Conservation (phyloP, 768 basidiomycete species). For the Suillus lakei region DNA sequence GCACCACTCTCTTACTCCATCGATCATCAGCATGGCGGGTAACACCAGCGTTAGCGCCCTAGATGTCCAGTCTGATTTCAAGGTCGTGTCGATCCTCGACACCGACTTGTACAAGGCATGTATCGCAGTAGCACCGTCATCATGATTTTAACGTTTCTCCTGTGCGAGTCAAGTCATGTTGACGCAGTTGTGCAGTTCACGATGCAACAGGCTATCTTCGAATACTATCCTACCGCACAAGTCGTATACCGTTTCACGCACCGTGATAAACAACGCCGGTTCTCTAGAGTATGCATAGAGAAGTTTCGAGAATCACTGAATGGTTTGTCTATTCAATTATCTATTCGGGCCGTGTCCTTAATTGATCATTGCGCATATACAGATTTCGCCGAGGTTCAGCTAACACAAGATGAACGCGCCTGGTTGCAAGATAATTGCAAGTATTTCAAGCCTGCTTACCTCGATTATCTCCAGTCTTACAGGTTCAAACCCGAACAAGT, state of each 20-base stretch:
- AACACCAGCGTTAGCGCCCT: background rate
- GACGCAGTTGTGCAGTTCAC: conserved; percentile 60
- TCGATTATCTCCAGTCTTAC: conserved; percentile 73
- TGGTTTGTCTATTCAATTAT: conserved; percentile 43
- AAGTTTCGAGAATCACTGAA: conserved; percentile 58
- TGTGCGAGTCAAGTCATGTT: background rate
- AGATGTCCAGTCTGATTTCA: conserved; percentile 20
- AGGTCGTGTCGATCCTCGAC: conserved; percentile 70
- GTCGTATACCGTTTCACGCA: conserved; percentile 84
- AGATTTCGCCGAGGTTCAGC: conserved; percentile 72
- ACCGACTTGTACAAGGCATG: conserved; percentile 93
- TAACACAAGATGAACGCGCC: conserved; percentile 62
- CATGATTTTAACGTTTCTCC: conserved; percentile 3
- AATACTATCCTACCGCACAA: conserved; percentile 73
- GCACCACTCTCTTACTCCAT: background rate
- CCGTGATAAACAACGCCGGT: conserved; percentile 65
- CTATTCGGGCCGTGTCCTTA: conserved; percentile 13
- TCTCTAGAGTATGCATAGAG: conserved; percentile 48
- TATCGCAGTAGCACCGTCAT: background rate
- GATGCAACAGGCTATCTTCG: conserved; percentile 92
- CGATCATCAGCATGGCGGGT: background rate
- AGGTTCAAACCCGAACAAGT: conserved; percentile 67
- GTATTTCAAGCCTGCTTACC: conserved; percentile 72
- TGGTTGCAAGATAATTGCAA: conserved; percentile 77
- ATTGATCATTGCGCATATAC: conserved; percentile 26